Evolutionary conservation across 257 asterid species (phyloP).

Genomic region (Solanum virginianum): DNA sequence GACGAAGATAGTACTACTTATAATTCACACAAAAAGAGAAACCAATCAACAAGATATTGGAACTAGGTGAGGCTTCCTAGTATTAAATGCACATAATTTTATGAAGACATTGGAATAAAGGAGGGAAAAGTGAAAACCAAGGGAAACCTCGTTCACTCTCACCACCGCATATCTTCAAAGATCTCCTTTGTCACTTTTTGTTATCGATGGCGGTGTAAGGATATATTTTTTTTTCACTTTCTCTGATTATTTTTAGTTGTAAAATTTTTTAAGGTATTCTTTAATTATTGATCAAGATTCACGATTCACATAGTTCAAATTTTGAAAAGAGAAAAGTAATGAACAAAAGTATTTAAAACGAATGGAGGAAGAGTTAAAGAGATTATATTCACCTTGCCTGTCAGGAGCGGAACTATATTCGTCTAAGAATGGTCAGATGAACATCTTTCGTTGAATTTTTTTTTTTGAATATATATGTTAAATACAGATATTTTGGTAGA

Average conservation of each 20-base stretch:
- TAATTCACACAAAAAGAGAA: background rate
- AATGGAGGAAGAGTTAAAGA: too few species aligned
- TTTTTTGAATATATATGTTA: too few species aligned
- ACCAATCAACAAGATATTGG: background rate
- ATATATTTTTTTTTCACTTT: background rate
- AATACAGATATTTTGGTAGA: too few species aligned
- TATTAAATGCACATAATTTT: background rate
- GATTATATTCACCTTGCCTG: too few species aligned
- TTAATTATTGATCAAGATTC: background rate
- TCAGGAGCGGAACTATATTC: too few species aligned
- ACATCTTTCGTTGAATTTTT: too few species aligned
- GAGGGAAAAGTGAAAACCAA: background rate
- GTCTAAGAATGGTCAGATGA: too few species aligned
- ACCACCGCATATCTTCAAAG: background rate
- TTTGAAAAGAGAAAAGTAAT: background rate
- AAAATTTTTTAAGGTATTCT: background rate
- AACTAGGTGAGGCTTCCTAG: background rate
- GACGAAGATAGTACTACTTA: too few species aligned
- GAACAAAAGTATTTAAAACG: too few species aligned
- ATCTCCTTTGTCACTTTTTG: background rate
- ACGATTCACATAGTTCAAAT: background rate
- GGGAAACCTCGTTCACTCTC: background rate
- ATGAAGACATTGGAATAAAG: background rate
- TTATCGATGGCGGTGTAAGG: background rate
- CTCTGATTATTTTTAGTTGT: too few species aligned